Base-by-base conservation (phyloP, 805 yeast genomes). In the Danielozyma ontarioensis region DNA sequence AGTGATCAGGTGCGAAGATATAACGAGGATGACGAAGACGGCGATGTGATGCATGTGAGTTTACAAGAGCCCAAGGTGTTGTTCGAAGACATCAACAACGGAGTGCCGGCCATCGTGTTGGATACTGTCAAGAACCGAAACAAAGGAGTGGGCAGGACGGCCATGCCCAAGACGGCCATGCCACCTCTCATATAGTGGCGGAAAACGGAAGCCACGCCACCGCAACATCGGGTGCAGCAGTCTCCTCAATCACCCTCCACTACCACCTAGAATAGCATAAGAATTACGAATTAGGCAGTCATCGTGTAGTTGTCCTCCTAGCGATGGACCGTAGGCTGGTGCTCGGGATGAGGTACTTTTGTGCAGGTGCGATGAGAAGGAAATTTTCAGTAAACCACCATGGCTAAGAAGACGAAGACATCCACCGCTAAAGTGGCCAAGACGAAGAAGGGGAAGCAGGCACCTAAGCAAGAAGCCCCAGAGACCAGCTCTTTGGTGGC, bases 21-120 rank as follows among this genome's bases (percentile, higher is more conserved):
- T 28, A 48, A 51, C 21, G 46, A 42, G 12, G 50, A 38, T 14
- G 36, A 38, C 5, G 34, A 28, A 2, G 39, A 38, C 4, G 46
- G 44, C 8, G 29, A 17, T 15, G 36, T 34, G 28, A n/a, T n/a
- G n/a, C n/a, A n/a, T n/a, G n/a, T n/a, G n/a, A n/a, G n/a, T n/a
- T n/a, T n/a, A n/a, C 37, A 35, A n/a, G 51, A 59, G 32, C 67
- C 70, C 1, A 57, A 61, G 33, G 50, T 66, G 4, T 40, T 66
- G 17, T 65, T 66, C 33, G 55, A 59, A 43, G 58, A 64, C 34
- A 55, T 61, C 12, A 47, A 51, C 14, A 55, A 57, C 29, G 68
- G 63, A 3, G 60, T 63, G 1, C 72, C 72, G 4, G 69, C 67
- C 0, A 66, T 66, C 5, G 51, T 66, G 21, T 45, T 66, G 11